Conservation (phyloP, 768 basidiomycete genomes). For the Russula brevipes region DNA sequence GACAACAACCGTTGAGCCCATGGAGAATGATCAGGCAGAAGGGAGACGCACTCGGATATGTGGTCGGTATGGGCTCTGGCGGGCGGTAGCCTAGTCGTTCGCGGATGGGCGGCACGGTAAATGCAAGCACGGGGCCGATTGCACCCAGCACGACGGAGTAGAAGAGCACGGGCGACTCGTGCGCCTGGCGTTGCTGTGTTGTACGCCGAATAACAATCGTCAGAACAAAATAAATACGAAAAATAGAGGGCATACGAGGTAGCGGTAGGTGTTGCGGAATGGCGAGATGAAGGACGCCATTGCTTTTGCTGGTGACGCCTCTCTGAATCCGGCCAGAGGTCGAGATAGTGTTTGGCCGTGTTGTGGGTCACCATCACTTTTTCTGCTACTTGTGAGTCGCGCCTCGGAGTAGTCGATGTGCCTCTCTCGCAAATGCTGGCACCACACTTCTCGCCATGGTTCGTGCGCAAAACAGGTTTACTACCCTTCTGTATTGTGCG, state of each 20-base stretch:
- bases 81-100: conserved; percentile 63
- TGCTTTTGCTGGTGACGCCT: not conserved
- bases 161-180: conserved; percentile 88
- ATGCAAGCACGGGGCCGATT: conserved; percentile 68
- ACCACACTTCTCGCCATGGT: not conserved
- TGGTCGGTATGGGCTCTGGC: conserved; percentile 63
- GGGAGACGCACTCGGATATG: conserved; percentile 67
- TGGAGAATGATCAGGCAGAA: not conserved
- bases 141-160: conserved; percentile 73
- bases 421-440: not conserved
- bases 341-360: not conserved
- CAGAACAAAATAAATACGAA: not conserved
- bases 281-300: conserved; percentile 46
- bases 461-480: not conserved
- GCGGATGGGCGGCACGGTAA: conserved; percentile 78
- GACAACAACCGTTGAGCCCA: not conserved
- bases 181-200: conserved; percentile 78
- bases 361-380: too few relatives aligned
- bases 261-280: conserved; percentile 49
- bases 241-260: conserved; percentile 26
- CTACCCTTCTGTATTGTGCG: not conserved
- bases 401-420: not conserved
- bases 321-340: not conserved
- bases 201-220: not conserved
- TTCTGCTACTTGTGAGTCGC: too few relatives aligned